These are phyloP conservation scores for Sugiyamaella lignohabitans DNA, from an alignment of 805 yeast genomes.

Conservation along the genomic window DNA sequence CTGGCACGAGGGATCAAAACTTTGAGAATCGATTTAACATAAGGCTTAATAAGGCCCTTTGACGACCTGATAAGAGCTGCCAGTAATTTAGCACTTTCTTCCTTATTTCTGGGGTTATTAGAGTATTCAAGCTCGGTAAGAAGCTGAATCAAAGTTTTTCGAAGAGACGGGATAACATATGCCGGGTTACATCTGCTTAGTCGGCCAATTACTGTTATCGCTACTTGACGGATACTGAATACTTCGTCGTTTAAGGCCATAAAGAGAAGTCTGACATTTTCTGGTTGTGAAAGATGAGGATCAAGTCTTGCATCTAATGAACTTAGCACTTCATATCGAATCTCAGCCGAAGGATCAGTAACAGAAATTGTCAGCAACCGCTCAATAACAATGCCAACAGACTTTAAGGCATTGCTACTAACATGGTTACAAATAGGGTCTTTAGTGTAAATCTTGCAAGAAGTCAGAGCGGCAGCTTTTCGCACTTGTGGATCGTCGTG, in stretches of 20 bases:
- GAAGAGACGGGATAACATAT: slow-evolving; percentile 83
- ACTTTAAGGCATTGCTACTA: slow-evolving; percentile 69
- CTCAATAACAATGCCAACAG: slow-evolving; percentile 79
- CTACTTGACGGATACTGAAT: slow-evolving; percentile 72
- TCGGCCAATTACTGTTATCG: slow-evolving; percentile 76
- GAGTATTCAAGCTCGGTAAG: slow-evolving; percentile 82
- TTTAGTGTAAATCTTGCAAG: slow-evolving; percentile 64
- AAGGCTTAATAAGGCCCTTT: slow-evolving; percentile 78
- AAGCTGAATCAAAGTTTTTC: slow-evolving; percentile 80
- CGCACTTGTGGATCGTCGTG: slow-evolving; percentile 75
- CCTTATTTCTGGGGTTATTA: slow-evolving; percentile 66
- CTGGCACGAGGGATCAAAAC: slow-evolving; percentile 70
- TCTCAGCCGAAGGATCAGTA: slow-evolving; percentile 82
- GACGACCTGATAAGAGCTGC: slow-evolving; percentile 72
- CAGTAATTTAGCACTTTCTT: slow-evolving; percentile 75
- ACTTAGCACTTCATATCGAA: slow-evolving; percentile 69
- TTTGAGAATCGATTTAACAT: slow-evolving; percentile 84
- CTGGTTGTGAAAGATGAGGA: slow-evolving; percentile 90
- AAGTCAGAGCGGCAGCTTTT: slow-evolving; percentile 75
- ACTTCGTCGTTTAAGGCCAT: slow-evolving; percentile 89
- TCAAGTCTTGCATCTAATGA: slow-evolving; percentile 68
- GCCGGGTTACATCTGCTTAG: slow-evolving; percentile 87
- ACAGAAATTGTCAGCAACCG: slow-evolving; percentile 75
- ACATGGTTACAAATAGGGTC: slow-evolving; percentile 84
- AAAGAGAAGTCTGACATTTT: slow-evolving; percentile 74